Percentiles rank a stretch among this genome's conserved stretches.
Evolutionary conservation across 768 basidiomycete species (phyloP).

Genomic region (Mycena haematopus): DNA sequence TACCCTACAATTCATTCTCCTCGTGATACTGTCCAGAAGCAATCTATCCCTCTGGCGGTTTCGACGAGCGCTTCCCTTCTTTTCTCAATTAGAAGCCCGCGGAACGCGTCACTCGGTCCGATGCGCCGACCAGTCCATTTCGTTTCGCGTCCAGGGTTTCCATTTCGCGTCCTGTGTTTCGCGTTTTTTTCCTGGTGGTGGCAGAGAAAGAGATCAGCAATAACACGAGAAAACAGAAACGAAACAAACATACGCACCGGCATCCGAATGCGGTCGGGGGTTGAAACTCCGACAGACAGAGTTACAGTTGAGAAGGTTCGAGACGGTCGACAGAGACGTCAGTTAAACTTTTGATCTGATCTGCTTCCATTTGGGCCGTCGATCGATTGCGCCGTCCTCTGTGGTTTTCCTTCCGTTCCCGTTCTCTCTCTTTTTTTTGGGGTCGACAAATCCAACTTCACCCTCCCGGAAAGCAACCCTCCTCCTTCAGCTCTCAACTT

Average conservation of each 20-base stretch:
- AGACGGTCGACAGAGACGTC: background rate
- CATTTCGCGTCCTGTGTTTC: background rate
- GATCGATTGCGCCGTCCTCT: too few species aligned
- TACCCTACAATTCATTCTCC: background rate
- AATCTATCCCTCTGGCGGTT: conserved; percentile 17
- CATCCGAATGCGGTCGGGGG: background rate
- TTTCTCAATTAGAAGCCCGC: conserved; percentile 11
- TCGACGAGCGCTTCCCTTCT: conserved; percentile 9
- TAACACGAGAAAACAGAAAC: conserved; percentile 1
- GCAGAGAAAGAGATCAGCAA: background rate
- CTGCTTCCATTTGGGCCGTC: background rate
- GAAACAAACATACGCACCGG: too few species aligned
- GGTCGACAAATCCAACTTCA: too few species aligned
- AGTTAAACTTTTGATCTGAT: background rate
- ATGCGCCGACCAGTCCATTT: conserved; percentile 16
- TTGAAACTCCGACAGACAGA: background rate
- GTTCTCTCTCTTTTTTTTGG: too few species aligned
- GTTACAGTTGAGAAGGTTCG: background rate
- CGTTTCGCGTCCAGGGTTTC: too few species aligned
- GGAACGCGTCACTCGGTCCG: conserved; percentile 12
- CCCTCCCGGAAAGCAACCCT: too few species aligned
- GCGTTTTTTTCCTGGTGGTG: background rate
- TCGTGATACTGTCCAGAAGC: conserved; percentile 14
- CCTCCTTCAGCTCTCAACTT: too few species aligned
- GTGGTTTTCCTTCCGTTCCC: too few species aligned